Evolutionary conservation across 495 filamentous ascomycete species (phyloP).

Genomic region (Hypoxylon rickii): DNA sequence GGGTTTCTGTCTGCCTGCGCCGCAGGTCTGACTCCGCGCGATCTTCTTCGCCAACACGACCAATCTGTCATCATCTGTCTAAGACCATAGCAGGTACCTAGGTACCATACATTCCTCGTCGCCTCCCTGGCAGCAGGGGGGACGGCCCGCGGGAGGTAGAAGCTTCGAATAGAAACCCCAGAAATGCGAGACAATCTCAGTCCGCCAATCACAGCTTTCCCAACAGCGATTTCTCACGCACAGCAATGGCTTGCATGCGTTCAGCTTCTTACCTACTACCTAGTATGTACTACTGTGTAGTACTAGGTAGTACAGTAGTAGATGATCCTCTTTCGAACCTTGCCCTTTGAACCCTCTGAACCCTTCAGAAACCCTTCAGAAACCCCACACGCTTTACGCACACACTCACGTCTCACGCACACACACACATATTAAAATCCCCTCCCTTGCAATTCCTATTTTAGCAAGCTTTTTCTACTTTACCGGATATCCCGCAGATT

Average conservation of each 20-base stretch:
- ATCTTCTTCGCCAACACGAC: constrained; percentile 22
- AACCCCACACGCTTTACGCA: constrained; percentile 15
- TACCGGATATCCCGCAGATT: constrained; percentile 21
- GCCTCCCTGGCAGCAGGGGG: constrained; percentile 15
- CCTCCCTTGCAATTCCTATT: constrained; percentile 1
- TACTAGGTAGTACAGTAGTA: too few relatives aligned
- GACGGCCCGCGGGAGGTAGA: constrained; percentile 21
- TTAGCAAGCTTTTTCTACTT: constrained; percentile 3
- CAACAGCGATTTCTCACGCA: constrained; percentile 29
- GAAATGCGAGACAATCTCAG: constrained; percentile 15
- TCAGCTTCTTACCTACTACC: constrained; percentile 32
- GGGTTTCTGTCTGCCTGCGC: too few relatives aligned
- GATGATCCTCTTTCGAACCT: too few relatives aligned
- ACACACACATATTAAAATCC: too few relatives aligned
- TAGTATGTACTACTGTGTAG: too few relatives aligned
- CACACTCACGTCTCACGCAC: too few relatives aligned
- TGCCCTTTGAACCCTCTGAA: too few relatives aligned
- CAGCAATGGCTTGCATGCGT: constrained; percentile 27
- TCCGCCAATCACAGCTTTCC: constrained; percentile 30
- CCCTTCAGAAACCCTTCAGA: too few relatives aligned
- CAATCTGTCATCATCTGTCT: constrained; percentile 15
- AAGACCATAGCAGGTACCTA: background rate
- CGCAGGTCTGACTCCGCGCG: constrained; percentile 16
- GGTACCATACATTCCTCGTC: too few relatives aligned
- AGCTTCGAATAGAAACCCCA: constrained; percentile 27